Percentiles rank a stretch among this genome's conserved stretches.
Conservation (phyloP, 192 early-diverging fungal species). For the Backusella parvicylindrica region DNA sequence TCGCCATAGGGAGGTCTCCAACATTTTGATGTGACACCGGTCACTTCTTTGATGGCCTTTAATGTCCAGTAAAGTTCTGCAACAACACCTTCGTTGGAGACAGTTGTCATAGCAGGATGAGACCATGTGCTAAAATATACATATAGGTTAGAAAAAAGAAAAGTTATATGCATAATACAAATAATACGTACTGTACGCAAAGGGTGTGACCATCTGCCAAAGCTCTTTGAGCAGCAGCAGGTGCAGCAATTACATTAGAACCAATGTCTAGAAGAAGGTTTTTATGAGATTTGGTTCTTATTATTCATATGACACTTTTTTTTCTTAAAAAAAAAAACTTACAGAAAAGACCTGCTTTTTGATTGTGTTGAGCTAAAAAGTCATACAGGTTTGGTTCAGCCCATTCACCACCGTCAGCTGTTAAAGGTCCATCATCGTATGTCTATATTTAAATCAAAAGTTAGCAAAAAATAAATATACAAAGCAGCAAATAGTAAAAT, state of each 20-base stretch:
- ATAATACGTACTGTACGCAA: constrained; percentile 41
- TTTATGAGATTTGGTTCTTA: background rate
- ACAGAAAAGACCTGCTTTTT: constrained; percentile 42
- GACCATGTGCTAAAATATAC: constrained; percentile 50
- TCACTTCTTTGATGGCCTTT: constrained; percentile 43
- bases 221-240: constrained; percentile 33
- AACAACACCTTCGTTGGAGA: constrained; percentile 45
- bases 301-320: background rate
- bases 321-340: constrained; percentile 6
- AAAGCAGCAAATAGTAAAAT: background rate
- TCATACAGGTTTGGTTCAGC: constrained; percentile 37
- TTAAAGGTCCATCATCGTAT: constrained; percentile 39
- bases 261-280: constrained; percentile 28
- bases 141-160: background rate
- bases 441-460: constrained; percentile 10
- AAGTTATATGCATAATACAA: background rate
- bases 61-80: constrained; percentile 50
- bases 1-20: constrained; percentile 56
- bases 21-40: constrained; percentile 42
- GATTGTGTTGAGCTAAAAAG: constrained; percentile 39
- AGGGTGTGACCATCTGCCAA: constrained; percentile 54
- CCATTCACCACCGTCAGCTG: constrained; percentile 19
- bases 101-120: constrained; percentile 49
- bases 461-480: too few relatives aligned
- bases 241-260: constrained; percentile 35